Conservation (phyloP, 2,329 filamentous ascomycete genomes). For the Kalmusia sp. region DNA sequence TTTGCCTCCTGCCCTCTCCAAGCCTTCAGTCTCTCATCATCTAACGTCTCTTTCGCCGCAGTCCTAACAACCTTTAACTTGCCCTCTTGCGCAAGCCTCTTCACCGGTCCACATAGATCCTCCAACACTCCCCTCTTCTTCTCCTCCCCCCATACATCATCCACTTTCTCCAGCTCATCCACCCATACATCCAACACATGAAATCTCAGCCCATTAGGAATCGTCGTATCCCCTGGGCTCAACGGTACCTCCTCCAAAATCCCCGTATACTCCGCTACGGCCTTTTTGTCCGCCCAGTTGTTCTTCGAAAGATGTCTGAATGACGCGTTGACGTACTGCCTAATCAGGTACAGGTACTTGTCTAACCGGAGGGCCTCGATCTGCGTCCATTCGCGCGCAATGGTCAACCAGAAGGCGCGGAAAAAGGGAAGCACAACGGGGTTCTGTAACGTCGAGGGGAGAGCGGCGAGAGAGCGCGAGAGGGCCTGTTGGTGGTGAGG, state of each 20-base stretch:
- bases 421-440: conserved; percentile 52
- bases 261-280: conserved; percentile 53
- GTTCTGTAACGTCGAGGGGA: conserved; percentile 67
- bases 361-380: conserved; percentile 71
- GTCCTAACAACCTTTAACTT: conserved; percentile 75
- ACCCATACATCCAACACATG: conserved; percentile 92
- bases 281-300: conserved; percentile 46
- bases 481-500: conserved; percentile 86
- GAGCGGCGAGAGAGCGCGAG: conserved; percentile 75
- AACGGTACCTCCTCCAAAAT: conserved; percentile 57
- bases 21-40: conserved; percentile 75
- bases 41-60: conserved; percentile 72
- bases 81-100: conserved; percentile 62
- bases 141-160: conserved; percentile 52
- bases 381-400: conserved; percentile 58
- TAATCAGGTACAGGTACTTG: conserved; percentile 88
- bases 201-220: conserved; percentile 84
- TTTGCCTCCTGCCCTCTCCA: conserved; percentile 55
- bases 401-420: conserved; percentile 60
- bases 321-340: conserved; percentile 77
- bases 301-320: conserved; percentile 59
- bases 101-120: conserved; percentile 62
- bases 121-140: conserved; percentile 49
- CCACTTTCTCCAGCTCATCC: conserved; percentile 81
- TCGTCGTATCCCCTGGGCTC: conserved; percentile 58